These are phyloP conservation scores for Leccinum incarnatum DNA, from an alignment of 768 basidiomycete species.

Conservation along the genomic window DNA sequence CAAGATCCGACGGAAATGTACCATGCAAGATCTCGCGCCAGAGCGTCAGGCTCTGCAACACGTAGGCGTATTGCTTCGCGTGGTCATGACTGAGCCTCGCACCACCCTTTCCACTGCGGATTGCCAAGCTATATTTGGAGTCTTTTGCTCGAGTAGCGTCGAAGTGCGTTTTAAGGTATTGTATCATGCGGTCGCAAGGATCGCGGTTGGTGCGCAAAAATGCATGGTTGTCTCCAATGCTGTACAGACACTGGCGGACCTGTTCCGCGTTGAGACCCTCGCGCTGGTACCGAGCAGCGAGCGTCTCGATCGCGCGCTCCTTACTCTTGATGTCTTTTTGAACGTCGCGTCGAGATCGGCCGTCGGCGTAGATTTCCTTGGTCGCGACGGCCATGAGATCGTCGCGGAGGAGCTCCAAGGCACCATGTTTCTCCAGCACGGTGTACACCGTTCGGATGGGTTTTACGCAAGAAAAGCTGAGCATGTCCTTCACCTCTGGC, in stretches of 20 bases:
- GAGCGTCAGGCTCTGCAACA: conserved; percentile 80
- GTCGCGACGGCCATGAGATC: conserved; percentile 74
- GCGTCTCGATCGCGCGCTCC: conserved; percentile 78
- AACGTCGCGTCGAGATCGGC: conserved; percentile 68
- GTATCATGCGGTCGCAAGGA: conserved; percentile 84
- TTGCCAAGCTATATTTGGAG: conserved; percentile 65
- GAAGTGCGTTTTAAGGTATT: conserved; percentile 72
- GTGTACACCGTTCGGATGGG: conserved; percentile 74
- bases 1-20: conserved; percentile 27
- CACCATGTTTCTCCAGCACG: conserved; percentile 63
- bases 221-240: conserved; percentile 88
- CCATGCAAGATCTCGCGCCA: conserved; percentile 88
- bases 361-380: conserved; percentile 76
- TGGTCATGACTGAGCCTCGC: conserved; percentile 84
- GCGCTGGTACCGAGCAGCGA: conserved; percentile 61
- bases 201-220: conserved; percentile 85
- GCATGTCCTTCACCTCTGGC: conserved; percentile 75
- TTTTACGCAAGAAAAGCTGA: conserved; percentile 74
- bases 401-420: conserved; percentile 68
- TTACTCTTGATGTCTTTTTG: conserved; percentile 83
- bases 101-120: conserved; percentile 76
- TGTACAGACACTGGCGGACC: conserved; percentile 77
- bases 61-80: conserved; percentile 80
- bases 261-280: conserved; percentile 60
- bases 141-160: conserved; percentile 69